phyloP scores from a whole-genome alignment of 371 early-diverging fungal species.

The Mucor sp. region DNA sequence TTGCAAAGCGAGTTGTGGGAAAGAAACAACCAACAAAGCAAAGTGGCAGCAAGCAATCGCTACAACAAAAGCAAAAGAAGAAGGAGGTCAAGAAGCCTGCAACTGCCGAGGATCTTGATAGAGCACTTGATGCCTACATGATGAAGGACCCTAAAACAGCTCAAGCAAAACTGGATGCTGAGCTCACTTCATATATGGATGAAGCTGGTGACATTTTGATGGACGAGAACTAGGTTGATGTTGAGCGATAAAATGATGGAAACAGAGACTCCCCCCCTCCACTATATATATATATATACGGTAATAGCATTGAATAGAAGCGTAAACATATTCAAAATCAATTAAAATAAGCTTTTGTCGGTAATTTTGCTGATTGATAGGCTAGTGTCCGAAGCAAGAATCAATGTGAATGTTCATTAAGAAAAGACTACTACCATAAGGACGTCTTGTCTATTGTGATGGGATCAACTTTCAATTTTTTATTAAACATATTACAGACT shows the following conservation, averaged over 20 bases:
- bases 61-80: constrained; percentile 1
- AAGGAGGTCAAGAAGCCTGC: constrained; percentile 23
- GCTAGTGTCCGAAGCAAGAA: no score
- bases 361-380: no score
- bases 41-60: constrained; percentile 8
- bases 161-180: constrained; percentile 46
- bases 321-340: no score
- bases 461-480: no score
- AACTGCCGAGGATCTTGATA: constrained; percentile 43
- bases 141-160: constrained; percentile 55
- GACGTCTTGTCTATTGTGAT: no score
- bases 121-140: constrained; percentile 48
- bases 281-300: no score
- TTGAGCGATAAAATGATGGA: no score
- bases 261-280: no score
- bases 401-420: no score
- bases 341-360: no score
- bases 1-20: not conserved
- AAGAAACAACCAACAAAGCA: not conserved
- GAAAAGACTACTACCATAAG: no score
- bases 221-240: constrained; percentile 16
- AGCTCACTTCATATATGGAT: constrained; percentile 46
- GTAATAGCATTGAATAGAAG: not conserved
- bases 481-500: no score
- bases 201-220: constrained; percentile 32